Conservation (phyloP, 192 early-diverging fungal species). For the Backusella liffmaniae region DNA sequence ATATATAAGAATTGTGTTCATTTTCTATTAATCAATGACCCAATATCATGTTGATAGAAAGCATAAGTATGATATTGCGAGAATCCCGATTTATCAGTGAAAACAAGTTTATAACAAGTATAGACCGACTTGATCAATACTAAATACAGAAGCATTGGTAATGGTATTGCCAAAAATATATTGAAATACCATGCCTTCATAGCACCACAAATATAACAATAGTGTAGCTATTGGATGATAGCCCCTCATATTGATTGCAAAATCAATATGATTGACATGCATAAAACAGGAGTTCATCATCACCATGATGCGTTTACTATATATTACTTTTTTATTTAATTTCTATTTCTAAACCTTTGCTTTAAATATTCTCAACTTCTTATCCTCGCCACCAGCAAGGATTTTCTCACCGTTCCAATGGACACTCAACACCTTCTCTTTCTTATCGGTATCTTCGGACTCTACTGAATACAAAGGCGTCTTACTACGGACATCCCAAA, state of each 20-base stretch:
- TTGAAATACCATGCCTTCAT: background rate
- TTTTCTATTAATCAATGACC: no score
- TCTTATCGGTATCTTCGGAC: conserved; percentile 36
- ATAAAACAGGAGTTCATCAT: no score
- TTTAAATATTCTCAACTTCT: conserved; percentile 57
- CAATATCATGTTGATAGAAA: no score
- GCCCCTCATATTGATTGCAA: background rate
- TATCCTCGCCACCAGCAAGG: conserved; percentile 77
- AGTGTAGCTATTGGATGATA: no score
- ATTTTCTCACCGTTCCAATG: conserved; percentile 66
- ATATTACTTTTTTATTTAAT: background rate
- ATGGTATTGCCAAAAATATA: background rate
- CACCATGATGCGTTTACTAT: background rate
- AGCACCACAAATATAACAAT: background rate
- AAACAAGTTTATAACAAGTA: no score
- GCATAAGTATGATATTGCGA: no score
- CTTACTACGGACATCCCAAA: conserved; percentile 95
- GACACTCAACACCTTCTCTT: conserved; percentile 69
- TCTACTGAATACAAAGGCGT: conserved; percentile 77
- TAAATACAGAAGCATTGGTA: no score
- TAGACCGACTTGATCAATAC: no score
- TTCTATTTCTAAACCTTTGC: conserved; percentile 25
- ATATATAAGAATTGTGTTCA: no score
- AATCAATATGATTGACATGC: background rate
- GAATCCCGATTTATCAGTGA: no score